phyloP scores from a whole-genome alignment of 352 stramenopile species.

The Phytophthora fragariaefolia region DNA sequence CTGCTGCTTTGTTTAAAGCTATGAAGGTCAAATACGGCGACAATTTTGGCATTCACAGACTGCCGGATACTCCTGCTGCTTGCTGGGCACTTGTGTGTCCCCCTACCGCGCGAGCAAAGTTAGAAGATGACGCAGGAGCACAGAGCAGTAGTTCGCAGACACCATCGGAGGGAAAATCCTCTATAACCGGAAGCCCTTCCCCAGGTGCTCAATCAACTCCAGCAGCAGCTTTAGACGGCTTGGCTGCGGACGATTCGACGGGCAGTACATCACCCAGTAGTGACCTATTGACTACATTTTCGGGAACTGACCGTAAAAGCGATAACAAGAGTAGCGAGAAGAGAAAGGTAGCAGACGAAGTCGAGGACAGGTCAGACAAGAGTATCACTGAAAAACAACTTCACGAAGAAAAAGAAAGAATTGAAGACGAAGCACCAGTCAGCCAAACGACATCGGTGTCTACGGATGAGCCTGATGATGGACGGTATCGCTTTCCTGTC shows the following conservation, averaged over 20 bases:
- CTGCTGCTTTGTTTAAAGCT: constrained; percentile 84
- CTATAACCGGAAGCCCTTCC: constrained; percentile 5
- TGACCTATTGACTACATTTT: background rate
- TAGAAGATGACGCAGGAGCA: constrained; percentile 48
- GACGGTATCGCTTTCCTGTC: constrained; percentile 74
- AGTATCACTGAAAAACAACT: constrained; percentile 21
- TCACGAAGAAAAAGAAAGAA: constrained; percentile 4
- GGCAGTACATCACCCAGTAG: constrained; percentile 14
- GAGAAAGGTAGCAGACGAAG: constrained; percentile 17
- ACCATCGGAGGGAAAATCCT: constrained; percentile 15
- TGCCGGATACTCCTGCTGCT: constrained; percentile 76
- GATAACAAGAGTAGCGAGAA: background rate
- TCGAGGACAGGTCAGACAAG: constrained; percentile 17
- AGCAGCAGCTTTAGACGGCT: background rate
- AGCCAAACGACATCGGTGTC: constrained; percentile 41
- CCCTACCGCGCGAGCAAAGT: constrained; percentile 61
- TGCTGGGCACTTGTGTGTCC: constrained; percentile 83
- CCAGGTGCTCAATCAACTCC: background rate
- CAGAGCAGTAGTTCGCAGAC: constrained; percentile 9
- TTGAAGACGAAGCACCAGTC: constrained; percentile 17
- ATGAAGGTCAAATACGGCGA: constrained; percentile 87
- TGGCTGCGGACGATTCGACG: background rate
- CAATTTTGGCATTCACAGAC: constrained; percentile 72
- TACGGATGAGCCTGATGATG: constrained; percentile 53
- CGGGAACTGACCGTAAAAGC: constrained; percentile 1